phyloP scores from a whole-genome alignment of 352 stramenopile species.

The Thraustotheca clavata region DNA sequence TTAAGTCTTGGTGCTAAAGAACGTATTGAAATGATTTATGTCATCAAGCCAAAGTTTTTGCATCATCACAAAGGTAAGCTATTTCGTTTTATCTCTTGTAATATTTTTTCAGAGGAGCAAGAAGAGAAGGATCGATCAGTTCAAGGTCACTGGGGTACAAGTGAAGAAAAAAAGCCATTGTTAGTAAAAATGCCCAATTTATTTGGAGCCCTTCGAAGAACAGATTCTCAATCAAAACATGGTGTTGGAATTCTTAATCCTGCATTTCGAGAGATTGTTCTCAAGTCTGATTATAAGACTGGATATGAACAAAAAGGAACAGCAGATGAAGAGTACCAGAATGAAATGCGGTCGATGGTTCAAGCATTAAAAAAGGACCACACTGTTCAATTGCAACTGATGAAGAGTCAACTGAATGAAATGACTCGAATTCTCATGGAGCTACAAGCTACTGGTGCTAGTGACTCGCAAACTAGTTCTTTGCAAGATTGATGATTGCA shows the following conservation, averaged over 20 bases:
- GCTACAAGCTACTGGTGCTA: conserved; percentile 2
- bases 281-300: conserved; percentile 14
- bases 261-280: not conserved
- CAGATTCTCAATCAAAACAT: not conserved
- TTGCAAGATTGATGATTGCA: too few relatives aligned
- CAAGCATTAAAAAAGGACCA: conserved; percentile 15
- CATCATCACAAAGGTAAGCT: not conserved
- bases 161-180: not conserved
- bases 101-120: not conserved
- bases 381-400: conserved; percentile 3
- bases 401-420: conserved; percentile 17
- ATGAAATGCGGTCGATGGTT: not conserved
- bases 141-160: not conserved
- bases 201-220: not conserved
- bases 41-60: conserved; percentile 22
- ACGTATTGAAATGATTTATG: conserved; percentile 34
- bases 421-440: conserved; percentile 2
- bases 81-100: too few relatives aligned
- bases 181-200: too few relatives aligned
- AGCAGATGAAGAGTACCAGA: not conserved
- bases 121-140: not conserved
- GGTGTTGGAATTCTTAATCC: conserved; percentile 19
- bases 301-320: not conserved
- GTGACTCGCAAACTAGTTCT: too few relatives aligned
- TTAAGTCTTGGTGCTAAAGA: conserved; percentile 31